Evolutionary conservation across 2,329 filamentous ascomycete species (phyloP).

Genomic region (Orbilia brochopaga): DNA sequence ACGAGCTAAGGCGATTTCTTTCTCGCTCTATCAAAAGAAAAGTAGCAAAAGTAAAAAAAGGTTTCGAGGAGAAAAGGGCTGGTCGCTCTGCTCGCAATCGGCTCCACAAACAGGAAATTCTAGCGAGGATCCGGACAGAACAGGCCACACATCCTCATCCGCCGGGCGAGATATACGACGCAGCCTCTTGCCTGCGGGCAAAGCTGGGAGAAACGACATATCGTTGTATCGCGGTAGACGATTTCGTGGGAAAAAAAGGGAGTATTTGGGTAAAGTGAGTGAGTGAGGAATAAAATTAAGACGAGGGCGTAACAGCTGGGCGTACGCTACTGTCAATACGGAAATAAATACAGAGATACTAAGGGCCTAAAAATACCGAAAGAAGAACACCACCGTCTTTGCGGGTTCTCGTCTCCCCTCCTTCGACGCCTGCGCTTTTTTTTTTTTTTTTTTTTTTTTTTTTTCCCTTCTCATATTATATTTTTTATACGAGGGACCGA

Average conservation of each 20-base stretch:
- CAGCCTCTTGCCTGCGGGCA: slow-evolving; percentile 19
- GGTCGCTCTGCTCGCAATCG: slow-evolving; percentile 19
- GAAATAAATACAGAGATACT: neutral
- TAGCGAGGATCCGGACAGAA: slow-evolving; percentile 43
- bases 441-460: neutral
- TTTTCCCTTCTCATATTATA: neutral
- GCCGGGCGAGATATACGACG: neutral
- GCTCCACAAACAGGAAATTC: slow-evolving; percentile 47
- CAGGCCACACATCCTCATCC: slow-evolving; percentile 34
- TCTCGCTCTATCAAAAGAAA: slow-evolving; percentile 1
- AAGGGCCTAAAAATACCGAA: neutral
- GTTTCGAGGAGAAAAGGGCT: slow-evolving; percentile 2
- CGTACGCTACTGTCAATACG: neutral
- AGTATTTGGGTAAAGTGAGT: no score
- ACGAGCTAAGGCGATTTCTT: no score
- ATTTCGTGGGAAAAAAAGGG: slow-evolving; percentile 24
- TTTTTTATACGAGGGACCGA: slow-evolving; percentile 1
- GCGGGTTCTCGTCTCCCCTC: slow-evolving; percentile 1
- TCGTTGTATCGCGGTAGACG: slow-evolving; percentile 32
- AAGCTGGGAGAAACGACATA: slow-evolving; percentile 38
- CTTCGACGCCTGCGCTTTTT: neutral
- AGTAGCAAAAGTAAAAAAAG: neutral
- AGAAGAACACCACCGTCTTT: neutral
- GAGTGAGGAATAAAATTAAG: slow-evolving; percentile 11
- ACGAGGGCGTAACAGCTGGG: neutral